Base-by-base conservation (phyloP, 495 filamentous ascomycete species). In the Viridothelium virens region DNA sequence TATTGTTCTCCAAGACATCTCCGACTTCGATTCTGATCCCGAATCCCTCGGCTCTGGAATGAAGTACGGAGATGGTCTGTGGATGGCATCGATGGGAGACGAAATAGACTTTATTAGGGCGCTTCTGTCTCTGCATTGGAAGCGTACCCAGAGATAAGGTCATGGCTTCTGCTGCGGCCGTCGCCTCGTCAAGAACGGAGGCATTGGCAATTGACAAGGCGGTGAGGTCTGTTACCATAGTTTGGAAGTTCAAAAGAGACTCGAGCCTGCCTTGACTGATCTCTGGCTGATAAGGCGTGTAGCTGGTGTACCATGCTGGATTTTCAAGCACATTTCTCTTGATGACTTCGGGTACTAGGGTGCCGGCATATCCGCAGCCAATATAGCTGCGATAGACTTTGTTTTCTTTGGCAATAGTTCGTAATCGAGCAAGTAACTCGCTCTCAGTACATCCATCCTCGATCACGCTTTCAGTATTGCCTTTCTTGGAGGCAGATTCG, bases 251-350 rank as follows among this genome's bases (percentile, higher is more conserved):
- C 56, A 98, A 80, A 48, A 98, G 80, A 6, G 92, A 96, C 80
- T 97, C 95, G 69, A 79, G 64, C 64, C 71, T 48, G 63, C 81
- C 94, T 77, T 98, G 94, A 72, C 91, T 96, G 80, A 98, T 97
- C 78, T 98, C 94, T 2, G 94, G 92, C 75, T 98, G 94, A 76
- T 98, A 98, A 36, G 94, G 94, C 0, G 94, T 97, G 74, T 98
- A 98, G 75, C 92, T 97, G 48, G 94, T 98, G 77, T 98, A 98
- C 94, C 94, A 98, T 16, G 87, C 95, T 1, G 94, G 94, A 71
- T 86, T 91, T 81, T 98, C 93, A 38, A 98, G 80, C 9, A 97
- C 83, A 75, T 98, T 98, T 71, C 94, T 83, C 78, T 95, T 90
- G 74, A 98, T 96, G 39, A 97, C 94, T 63, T 91, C 88, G 18